Base-by-base conservation (phyloP, 2,329 filamentous ascomycete genomes). In the Raffaelea ambrosiae region DNA sequence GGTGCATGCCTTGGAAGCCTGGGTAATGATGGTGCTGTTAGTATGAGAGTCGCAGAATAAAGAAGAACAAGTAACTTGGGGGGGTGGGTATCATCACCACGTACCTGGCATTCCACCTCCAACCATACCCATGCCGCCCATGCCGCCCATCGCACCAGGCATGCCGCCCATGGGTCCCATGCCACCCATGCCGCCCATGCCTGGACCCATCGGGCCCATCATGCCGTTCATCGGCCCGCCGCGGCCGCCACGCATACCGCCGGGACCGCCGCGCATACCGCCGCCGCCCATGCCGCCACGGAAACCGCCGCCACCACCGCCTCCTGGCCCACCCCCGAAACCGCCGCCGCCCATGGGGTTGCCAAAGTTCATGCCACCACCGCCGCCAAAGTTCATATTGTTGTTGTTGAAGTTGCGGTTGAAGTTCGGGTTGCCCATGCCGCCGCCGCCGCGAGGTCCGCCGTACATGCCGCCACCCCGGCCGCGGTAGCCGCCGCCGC, bases 1-100 rank as follows among this genome's bases (percentile, higher is more conserved):
- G 74, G 59, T 79, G 79, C 69, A 83, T 81, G 51, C 74, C 79
- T 66, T 81, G 79, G 64, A 88, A 88, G 40, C 77, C 81, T 74
- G 51, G 7, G n/a, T n/a, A n/a, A n/a, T n/a, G n/a, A n/a, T n/a
- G n/a, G n/a, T n/a, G n/a, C n/a, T n/a, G n/a, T n/a, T n/a, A n/a
- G n/a, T n/a, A n/a, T n/a, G n/a, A n/a, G n/a, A n/a, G n/a, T n/a
- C n/a, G n/a, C n/a, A n/a, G n/a, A n/a, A n/a, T n/a, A n/a, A n/a
- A n/a, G n/a, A n/a, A n/a, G n/a, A n/a, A n/a, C n/a, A n/a, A n/a
- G n/a, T n/a, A n/a, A n/a, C n/a, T n/a, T n/a, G n/a, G n/a, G n/a
- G n/a, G n/a, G n/a, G n/a, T n/a, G n/a, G n/a, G n/a, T n/a, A 29
- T 29, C 7, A 29, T 29, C 26, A 29, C 26, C 26, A 64, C 76